Percentiles rank a stretch among this genome's conserved stretches.
These are phyloP conservation scores for Ogataea trehaloabstinens DNA, from an alignment of 805 yeast genomes.

Conservation along the genomic window DNA sequence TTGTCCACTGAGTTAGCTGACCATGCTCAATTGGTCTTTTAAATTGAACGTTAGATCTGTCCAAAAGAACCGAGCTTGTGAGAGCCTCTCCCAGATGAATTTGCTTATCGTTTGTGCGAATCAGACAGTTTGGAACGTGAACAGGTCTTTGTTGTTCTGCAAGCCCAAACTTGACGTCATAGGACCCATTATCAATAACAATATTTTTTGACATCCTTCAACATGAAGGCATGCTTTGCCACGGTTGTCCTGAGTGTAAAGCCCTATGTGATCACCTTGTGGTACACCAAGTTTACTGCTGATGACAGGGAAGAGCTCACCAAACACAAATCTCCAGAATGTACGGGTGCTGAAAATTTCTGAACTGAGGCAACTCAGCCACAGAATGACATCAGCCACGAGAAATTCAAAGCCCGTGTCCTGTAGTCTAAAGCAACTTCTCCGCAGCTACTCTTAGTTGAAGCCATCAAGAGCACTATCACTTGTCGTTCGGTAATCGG, in stretches of 20 bases:
- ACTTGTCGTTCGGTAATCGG: too few species aligned
- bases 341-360: too few species aligned
- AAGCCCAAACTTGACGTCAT: constrained; percentile 67
- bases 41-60: constrained; percentile 69
- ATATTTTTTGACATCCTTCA: constrained; percentile 36
- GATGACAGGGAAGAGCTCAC: too few species aligned
- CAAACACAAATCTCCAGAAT: too few species aligned
- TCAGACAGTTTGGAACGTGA: constrained; percentile 64
- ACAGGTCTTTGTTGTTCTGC: constrained; percentile 43
- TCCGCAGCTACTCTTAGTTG: too few species aligned
- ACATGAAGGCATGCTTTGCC: too few species aligned
- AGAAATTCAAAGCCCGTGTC: too few species aligned
- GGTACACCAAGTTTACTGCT: too few species aligned
- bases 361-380: too few species aligned
- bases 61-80: constrained; percentile 45
- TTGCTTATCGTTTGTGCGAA: constrained; percentile 72
- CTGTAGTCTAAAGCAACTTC: too few species aligned
- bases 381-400: too few species aligned
- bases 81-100: constrained; percentile 62
- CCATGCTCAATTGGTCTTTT: constrained; percentile 88
- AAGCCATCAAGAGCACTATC: too few species aligned
- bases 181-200: constrained; percentile 88
- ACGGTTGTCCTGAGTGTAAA: background rate
- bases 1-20: constrained; percentile 86
- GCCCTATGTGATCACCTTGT: background rate